Conservation (phyloP, 2,329 filamentous ascomycete genomes). For the Penicillium capsulatum region DNA sequence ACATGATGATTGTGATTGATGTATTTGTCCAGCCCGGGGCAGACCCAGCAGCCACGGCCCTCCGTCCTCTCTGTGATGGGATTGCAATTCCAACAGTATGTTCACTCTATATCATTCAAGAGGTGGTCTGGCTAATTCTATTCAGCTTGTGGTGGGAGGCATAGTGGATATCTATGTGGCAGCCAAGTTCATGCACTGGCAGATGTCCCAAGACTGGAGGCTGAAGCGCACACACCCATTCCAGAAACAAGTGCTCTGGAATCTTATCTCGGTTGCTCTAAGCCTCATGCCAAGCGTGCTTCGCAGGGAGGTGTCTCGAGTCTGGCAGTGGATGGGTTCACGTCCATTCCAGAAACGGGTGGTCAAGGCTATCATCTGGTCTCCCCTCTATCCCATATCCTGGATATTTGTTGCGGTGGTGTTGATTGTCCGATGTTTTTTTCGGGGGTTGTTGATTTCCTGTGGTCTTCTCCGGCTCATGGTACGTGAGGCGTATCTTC, state of each 20-base stretch:
- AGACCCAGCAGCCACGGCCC: constrained; percentile 57
- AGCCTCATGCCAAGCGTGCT: constrained; percentile 62
- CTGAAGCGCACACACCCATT: constrained; percentile 47
- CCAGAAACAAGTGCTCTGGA: constrained; percentile 53
- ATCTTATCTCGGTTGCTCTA: constrained; percentile 48
- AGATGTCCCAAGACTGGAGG: constrained; percentile 54
- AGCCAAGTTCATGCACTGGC: constrained; percentile 59
- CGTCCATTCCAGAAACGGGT: no score
- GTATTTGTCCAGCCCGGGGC: constrained; percentile 57
- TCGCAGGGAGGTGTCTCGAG: constrained; percentile 62
- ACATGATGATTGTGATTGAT: constrained; percentile 63
- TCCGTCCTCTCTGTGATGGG: constrained; percentile 61
- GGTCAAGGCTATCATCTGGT: no score
- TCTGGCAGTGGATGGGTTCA: no score
- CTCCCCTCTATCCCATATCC: no score
- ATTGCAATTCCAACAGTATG: constrained; percentile 59
- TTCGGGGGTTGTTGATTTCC: no score
- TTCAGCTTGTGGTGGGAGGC: constrained; percentile 59
- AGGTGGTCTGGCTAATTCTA: not conserved
- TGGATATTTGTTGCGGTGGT: no score
- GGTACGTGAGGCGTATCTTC: no score
- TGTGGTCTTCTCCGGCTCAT: no score
- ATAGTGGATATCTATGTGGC: constrained; percentile 64
- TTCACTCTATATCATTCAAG: not conserved
- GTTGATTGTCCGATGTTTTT: no score